These are phyloP conservation scores for Beauveria sp. DNA, from an alignment of 2,329 filamentous ascomycete genomes.

Conservation along the genomic window DNA sequence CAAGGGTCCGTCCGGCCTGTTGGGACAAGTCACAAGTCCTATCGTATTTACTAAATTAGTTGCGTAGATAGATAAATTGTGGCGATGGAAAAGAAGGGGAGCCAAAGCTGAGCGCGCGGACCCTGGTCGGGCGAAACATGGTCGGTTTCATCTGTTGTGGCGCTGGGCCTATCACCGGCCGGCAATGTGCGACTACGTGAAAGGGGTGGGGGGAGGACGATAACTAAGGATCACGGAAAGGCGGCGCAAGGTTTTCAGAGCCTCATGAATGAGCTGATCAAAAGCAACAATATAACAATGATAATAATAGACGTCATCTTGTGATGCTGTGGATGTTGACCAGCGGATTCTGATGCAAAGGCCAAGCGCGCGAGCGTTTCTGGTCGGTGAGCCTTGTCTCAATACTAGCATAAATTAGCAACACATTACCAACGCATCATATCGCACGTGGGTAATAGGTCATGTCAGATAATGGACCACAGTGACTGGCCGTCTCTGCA, in stretches of 20 bases:
- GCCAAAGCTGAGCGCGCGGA: background rate
- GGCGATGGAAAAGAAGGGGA: background rate
- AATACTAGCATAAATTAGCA: no score
- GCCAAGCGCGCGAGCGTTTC: background rate
- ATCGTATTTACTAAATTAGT: no score
- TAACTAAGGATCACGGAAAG: background rate
- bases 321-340: background rate
- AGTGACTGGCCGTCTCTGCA: background rate
- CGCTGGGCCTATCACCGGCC: slow-evolving; percentile 14
- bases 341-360: background rate
- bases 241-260: no score
- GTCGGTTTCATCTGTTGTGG: slow-evolving; percentile 19
- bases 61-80: background rate
- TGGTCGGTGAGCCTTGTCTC: no score
- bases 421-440: no score
- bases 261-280: no score
- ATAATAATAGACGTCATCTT: no score
- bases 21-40: background rate
- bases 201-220: background rate
- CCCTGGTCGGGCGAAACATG: slow-evolving; percentile 18
- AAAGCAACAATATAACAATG: no score
- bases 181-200: background rate
- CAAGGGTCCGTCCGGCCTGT: background rate
- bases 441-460: no score
- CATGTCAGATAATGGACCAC: no score